These are phyloP conservation scores for Spathaspora arborariae DNA, from an alignment of 805 yeast species.

Conservation along the genomic window DNA sequence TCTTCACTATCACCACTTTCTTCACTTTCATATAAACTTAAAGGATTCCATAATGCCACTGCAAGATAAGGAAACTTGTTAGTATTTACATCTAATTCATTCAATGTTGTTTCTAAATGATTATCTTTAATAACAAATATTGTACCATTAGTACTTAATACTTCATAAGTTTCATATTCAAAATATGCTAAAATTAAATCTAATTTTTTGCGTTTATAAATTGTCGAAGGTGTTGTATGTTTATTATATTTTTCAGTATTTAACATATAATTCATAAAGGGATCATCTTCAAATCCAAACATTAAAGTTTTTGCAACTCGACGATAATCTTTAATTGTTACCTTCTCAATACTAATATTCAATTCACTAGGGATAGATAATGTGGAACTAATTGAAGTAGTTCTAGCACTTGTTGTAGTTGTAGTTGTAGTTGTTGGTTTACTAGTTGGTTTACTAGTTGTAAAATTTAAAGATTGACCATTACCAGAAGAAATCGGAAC, in stretches of 20 bases:
- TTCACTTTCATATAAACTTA: not conserved
- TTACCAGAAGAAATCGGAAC: constrained; percentile 7
- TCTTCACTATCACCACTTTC: constrained; percentile 13
- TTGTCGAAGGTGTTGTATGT: constrained; percentile 8
- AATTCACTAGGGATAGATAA: constrained; percentile 13
- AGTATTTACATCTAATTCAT: constrained; percentile 19
- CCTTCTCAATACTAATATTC: constrained; percentile 16
- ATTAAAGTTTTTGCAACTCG: constrained; percentile 53
- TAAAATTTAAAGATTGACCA: too few species aligned
- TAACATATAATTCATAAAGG: constrained; percentile 47
- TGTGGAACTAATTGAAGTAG: not conserved
- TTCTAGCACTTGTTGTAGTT: not conserved
- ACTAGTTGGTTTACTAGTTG: not conserved
- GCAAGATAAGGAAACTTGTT: constrained; percentile 44
- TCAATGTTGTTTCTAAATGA: constrained; percentile 34
- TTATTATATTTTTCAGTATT: constrained; percentile 36
- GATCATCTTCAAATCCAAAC: constrained; percentile 52
- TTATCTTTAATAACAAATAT: constrained; percentile 47
- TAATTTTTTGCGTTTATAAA: constrained; percentile 29
- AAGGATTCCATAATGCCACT: constrained; percentile 46
- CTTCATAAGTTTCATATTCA: constrained; percentile 51
- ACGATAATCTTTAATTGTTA: constrained; percentile 43
- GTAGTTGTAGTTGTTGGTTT: not conserved
- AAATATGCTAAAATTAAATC: constrained; percentile 47
- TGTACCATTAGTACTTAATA: constrained; percentile 47